Evolutionary conservation across 75 land plant species (phyloP), one percentile per base, ranked within the genome.

Genomic region (Larix kaempferi): DNA sequence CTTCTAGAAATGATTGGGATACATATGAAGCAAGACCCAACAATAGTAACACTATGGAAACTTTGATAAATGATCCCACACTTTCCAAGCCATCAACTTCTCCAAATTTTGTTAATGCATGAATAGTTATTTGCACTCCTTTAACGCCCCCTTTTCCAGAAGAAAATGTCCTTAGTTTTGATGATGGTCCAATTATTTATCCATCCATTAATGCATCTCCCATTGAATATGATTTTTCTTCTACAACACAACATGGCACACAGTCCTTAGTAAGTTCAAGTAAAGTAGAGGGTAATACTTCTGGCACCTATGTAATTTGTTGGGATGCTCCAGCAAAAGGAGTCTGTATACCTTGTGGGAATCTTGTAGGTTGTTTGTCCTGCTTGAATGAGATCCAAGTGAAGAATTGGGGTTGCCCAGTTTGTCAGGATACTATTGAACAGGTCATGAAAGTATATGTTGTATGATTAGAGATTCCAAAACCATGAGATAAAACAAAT

Each of bases 281-380:
- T 0, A 33, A 37, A 54, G 1, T 3, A 44, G 55, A 52, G 17
- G 77, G 27, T 12, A 26, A 55, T 23, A 58, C 56, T 21, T 5
- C 76, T 3, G 82, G 87, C 21, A 57, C 84, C 0, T 96, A 96
- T 89, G 92, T 91, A 27, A 87, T 96, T 52, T 96, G 99, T 74
- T 88, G 92, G 86, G 99, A 96, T 90, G 94, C 94, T 57, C 89
- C 88, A 71, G 87, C 86, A 56, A n/a, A n/a, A n/a, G 88, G 93
- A 6, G 99, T 90, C 41, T 93, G 99, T 77, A 82, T 93, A 37
- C 99, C 99, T 0, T 96, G 96, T 80, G 96, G 96, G 4, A 94
- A 96, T 57, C 81, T 96, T 85, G 99, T 94, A 55, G 99, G 96
- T 29, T 96, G 99, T 81, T 93, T 96, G 96, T 77, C 86, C 52